phyloP scores from a whole-genome alignment of 768 basidiomycete genomes.

The Termitomyces sp. region DNA sequence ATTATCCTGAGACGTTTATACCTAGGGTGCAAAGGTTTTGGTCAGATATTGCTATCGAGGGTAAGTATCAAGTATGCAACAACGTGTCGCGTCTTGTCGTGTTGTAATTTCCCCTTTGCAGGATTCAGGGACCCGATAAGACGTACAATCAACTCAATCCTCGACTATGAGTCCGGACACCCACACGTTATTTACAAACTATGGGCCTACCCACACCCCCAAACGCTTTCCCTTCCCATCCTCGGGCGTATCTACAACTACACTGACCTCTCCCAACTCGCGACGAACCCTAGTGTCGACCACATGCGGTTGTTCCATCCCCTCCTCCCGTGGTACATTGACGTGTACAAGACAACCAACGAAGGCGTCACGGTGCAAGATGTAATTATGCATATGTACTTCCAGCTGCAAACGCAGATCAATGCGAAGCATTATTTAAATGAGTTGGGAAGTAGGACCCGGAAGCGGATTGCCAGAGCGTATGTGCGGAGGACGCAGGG shows the following conservation, averaged over 20 bases:
- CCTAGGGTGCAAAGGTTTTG: too few relatives aligned
- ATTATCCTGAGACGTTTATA: too few relatives aligned
- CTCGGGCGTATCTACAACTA: slow-evolving; percentile 20
- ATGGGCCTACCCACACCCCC: neutral
- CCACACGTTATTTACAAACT: neutral
- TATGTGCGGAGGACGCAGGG: slow-evolving; percentile 44
- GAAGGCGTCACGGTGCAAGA: slow-evolving; percentile 46
- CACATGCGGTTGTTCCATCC: slow-evolving; percentile 40
- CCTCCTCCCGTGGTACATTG: slow-evolving; percentile 66
- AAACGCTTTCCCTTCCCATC: neutral
- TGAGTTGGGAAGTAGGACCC: slow-evolving; percentile 38
- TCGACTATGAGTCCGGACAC: neutral
- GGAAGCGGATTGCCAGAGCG: slow-evolving; percentile 39
- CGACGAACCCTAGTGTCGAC: too few relatives aligned
- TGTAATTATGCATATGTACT: slow-evolving; percentile 31
- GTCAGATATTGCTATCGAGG: too few relatives aligned
- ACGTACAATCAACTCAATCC: neutral
- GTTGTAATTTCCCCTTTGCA: neutral
- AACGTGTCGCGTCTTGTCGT: too few relatives aligned
- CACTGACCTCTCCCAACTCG: slow-evolving; percentile 50
- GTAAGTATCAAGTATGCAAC: too few relatives aligned
- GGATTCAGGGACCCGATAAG: neutral
- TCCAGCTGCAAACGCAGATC: slow-evolving; percentile 43
- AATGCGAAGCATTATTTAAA: slow-evolving; percentile 55
- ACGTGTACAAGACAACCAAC: slow-evolving; percentile 40